Percentiles rank a stretch among this genome's conserved stretches.
phyloP scores from a whole-genome alignment of 257 asterid species.

The Fraxinus excelsior region DNA sequence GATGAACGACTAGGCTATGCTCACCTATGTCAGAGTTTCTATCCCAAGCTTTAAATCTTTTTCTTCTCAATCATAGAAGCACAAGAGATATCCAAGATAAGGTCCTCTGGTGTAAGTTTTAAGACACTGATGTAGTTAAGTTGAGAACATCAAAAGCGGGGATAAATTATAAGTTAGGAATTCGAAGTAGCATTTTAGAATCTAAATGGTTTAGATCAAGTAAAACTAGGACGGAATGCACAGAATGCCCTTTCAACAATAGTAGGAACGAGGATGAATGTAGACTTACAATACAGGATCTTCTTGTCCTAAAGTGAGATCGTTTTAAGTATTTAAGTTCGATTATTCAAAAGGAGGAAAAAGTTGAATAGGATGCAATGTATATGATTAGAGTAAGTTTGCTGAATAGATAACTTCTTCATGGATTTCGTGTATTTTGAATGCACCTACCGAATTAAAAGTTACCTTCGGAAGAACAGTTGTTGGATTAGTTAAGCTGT shows the following conservation, averaged over 20 bases:
- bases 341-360: too few species aligned
- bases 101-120: neutral
- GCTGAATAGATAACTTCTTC: neutral
- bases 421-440: neutral
- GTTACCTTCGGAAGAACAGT: neutral
- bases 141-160: neutral
- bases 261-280: neutral
- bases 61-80: neutral
- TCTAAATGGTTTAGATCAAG: neutral
- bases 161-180: neutral
- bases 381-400: neutral
- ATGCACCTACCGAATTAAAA: neutral
- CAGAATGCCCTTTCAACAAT: neutral
- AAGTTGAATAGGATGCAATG: neutral
- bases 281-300: neutral
- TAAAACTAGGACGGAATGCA: neutral
- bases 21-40: neutral
- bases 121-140: neutral
- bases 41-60: neutral
- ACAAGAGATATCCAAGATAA: neutral
- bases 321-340: neutral
- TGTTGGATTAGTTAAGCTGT: neutral
- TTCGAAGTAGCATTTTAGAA: neutral
- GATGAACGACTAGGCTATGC: neutral
- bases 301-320: neutral